Evolutionary conservation across 1,284 basidiomycete genomes (phyloP), one percentile per base, ranked within the genome.

Genomic region (Naganishia albida): DNA sequence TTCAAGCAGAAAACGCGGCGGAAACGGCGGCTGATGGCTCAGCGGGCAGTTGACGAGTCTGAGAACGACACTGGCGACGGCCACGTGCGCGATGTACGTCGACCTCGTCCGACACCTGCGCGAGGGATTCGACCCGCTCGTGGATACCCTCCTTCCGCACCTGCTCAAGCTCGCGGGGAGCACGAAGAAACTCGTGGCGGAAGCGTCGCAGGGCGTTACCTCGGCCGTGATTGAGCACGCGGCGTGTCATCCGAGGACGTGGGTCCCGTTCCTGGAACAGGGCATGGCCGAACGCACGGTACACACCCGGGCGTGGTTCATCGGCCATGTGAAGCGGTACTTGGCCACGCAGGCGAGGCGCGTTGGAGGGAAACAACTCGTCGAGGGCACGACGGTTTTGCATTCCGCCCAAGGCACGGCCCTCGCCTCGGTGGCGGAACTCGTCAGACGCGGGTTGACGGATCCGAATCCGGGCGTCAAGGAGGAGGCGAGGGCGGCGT

Each of bases 161-260:
- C 84, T 96, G 7, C 82, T 94, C 39, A 87, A 86, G 70, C 91
- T 99, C 91, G 87, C 91, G 28, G 88, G 87, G 7, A 87, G 91
- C 67, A 98, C 95, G n/a, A 99, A 99, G 80, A 96, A 93, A 76
- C 87, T 98, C 52, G 86, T 88, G 39, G 92, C 90, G 13, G 87
- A 91, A 64, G 88, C 88, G 63, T 91, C 93, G 0, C 96, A 98
- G 75, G 81, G 84, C 7, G 84, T 86, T 0, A 84, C 90, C 1
- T 83, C 84, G 0, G 81, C 83, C 4, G 83, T 98, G 68, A 85
- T 99, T 42, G 81, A 81, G 10, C 80, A 89, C 70, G 85, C 87
- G 1, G 87, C 89, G 1, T 83, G 87, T 56, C 87, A 87, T 63
- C 86, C 89, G n/a, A 85, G 89, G 30, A 76, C 84, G 8, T 77